Base-by-base conservation (phyloP, 164 flowering plant species). In the Buxus sempervirens region DNA sequence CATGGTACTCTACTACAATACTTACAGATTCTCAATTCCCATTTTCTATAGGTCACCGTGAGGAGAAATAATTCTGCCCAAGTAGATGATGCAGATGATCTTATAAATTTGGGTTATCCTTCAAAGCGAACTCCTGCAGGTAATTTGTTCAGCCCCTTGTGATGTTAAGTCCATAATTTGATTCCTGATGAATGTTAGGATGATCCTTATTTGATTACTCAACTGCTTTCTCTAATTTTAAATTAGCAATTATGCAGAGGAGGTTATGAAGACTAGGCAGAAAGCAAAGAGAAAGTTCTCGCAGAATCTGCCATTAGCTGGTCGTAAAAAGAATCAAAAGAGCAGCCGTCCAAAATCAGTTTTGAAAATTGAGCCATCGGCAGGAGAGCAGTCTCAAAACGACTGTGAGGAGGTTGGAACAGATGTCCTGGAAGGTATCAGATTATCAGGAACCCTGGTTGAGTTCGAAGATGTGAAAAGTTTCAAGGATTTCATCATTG, bases 31-130 rank as follows among this genome's bases (percentile, higher is more conserved):
- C n/a, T n/a, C n/a, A n/a, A n/a, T n/a, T n/a, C 18, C 28, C 41
- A 32, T 9, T 9, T 45, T 68, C 53, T 81, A 24, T 62, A 85
- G 89, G 81, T 82, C 73, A 80, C 83, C 45, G 75, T 82, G 66
- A 83, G 84, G 75, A 73, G 73, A 64, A 65, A 70, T 56, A 74
- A 64, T 60, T 60, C 70, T 28, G 72, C 73, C 14, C 85, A 79
- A 75, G 73, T 82, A 41, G 85, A 82, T 70, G 85, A 85, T 23
- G 88, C 86, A 42, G 70, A 80, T 64, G 79, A 76, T 57, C 80
- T 82, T 51, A 76, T 76, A 54, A 76, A 78, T 69, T 68, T 82
- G 68, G 84, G 76, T 53, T 10, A 72, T 63, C 61, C 20, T 42
- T 61, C 65, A 19, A 76, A 71, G 27, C 65, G 68, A 60, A 67